Base-by-base conservation (phyloP, 169 alveolate genomes). In the Eimeria falciformis region DNA sequence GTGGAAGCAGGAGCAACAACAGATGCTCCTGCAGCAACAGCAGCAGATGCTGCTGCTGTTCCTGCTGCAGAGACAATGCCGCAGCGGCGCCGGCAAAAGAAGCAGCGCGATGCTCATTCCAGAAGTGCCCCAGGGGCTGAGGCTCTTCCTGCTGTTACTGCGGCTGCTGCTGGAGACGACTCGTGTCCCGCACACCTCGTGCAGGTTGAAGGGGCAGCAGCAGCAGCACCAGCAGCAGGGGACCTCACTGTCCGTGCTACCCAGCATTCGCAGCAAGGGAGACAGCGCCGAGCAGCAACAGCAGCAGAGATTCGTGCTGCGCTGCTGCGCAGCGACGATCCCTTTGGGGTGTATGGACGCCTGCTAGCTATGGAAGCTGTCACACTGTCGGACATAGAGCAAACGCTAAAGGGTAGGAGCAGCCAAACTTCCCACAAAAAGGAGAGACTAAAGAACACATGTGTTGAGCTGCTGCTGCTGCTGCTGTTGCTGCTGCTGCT, bases 271-370 rank as follows among this genome's bases (percentile, higher is more conserved):
- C 82, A 69, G 82, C 53, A 27, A 37, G 82, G 82, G 55, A 17
- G 82, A 53, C 82, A 69, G 55, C 29, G 33, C 25, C 53, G 82
- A 27, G 37, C 82, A 17, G 82, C 82, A 69, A 69, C 82, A 33
- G 82, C 82, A 2, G 55, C 82, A 69, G 55, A 69, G 82, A 69
- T 69, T 3, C 82, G 82, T 7, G 82, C 82, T 11, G 82, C 82
- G 27, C 82, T 69, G 50, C 6, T 69, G 82, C 82, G 82, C 55
- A 9, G 55, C 53, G 53, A 69, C 9, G 82, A 69, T 53, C 56
- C 55, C 82, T 37, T 69, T 14, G 53, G 82, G 33, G 82, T 69
- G 82, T 69, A 33, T 37, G 82, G 27, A 12, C 82, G 82, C 27
- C 82, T 69, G 18, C 53, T 69, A 1, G 82, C 82, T 0, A 69